Base-by-base conservation (phyloP, 2,329 filamentous ascomycete genomes). In the Botryotinia convoluta region DNA sequence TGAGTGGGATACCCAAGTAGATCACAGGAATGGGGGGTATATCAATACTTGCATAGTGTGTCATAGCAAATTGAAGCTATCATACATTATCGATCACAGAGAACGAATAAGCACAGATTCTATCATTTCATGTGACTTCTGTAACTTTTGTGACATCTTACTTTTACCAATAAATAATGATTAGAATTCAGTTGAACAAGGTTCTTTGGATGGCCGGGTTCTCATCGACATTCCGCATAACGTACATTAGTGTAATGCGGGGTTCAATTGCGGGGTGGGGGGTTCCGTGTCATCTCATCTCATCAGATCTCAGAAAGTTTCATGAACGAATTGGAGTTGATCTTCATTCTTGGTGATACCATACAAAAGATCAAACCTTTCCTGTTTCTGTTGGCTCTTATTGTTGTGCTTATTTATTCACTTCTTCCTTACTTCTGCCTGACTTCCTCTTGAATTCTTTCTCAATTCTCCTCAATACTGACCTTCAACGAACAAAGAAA, bases 191-290 rank as follows among this genome's bases (percentile, higher is more conserved):
- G 22, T 60, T 68, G 62, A 26, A 51, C 12, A 65, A 72, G 48
- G 35, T 14, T 32, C 59, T 9, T 14, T 68, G 61, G 37, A 57
- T 67, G 61, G 61, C 4, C 14, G 29, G 20, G 20, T 29, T 54
- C 18, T 67, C 39, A 12, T 62, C 18, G 60, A 44, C 18, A 62
- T 39, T 18, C 39, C 32, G 51, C 48, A 62, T 20, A 37, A 32
- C 48, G 14, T 69, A 45, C 59, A 73, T 45, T 60, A 71, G 67
- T n/a, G n/a, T 71, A 61, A 42, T 63, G 72, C 60, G 59, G 57
- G 51, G 71, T 63, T 51, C 32, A 54, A 64, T 51, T 54, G 59
- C 42, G 69, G 69, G 69, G 44, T 61, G 59, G 44, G 54, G 48
- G 48, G 48, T 54, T 54, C 48, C 48, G 48, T 59, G 29, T 32